Conservation (phyloP, 768 basidiomycete species). For the Flagelloscypha sp. region DNA sequence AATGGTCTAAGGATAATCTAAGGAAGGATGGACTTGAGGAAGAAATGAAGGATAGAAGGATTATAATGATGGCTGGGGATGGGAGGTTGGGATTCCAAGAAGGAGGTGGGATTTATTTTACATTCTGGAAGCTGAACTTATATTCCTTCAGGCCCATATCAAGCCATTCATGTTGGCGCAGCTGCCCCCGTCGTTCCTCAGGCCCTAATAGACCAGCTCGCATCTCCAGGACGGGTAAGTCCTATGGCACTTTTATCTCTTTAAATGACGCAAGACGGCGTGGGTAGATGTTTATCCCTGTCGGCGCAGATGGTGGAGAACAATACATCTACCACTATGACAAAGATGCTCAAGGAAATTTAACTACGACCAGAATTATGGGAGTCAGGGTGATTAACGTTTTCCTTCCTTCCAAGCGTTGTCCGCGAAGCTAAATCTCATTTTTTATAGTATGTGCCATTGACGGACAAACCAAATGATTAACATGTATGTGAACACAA, state of each 20-base stretch:
- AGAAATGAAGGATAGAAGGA: conserved; percentile 43
- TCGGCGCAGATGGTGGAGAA: conserved; percentile 51
- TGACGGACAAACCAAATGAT: too few species aligned
- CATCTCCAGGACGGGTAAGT: conserved; percentile 60
- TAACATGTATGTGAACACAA: too few species aligned
- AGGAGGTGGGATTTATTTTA: conserved; percentile 35
- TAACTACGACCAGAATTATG: conserved; percentile 62
- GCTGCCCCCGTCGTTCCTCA: conserved; percentile 72
- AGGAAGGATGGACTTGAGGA: conserved; percentile 51
- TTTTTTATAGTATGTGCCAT: conserved; percentile 50
- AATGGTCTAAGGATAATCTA: conserved; percentile 64
- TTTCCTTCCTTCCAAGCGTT: conserved; percentile 3
- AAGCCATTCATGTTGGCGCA: conserved; percentile 91
- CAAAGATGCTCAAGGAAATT: conserved; percentile 61
- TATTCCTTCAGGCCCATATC: conserved; percentile 48
- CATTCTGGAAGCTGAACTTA: conserved; percentile 1
- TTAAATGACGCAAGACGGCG: too few species aligned
- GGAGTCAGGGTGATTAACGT: conserved; percentile 61
- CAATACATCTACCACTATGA: conserved; percentile 72
- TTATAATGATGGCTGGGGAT: conserved; percentile 68
- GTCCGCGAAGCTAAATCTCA: background rate
- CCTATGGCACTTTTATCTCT: too few species aligned
- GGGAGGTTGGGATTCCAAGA: too few species aligned
- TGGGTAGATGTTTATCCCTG: conserved; percentile 95
- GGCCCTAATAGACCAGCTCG: conserved; percentile 70